Evolutionary conservation across 225 moss, liverwort and hornwort species (phyloP).

Genomic region (Sphagnum contortum): DNA sequence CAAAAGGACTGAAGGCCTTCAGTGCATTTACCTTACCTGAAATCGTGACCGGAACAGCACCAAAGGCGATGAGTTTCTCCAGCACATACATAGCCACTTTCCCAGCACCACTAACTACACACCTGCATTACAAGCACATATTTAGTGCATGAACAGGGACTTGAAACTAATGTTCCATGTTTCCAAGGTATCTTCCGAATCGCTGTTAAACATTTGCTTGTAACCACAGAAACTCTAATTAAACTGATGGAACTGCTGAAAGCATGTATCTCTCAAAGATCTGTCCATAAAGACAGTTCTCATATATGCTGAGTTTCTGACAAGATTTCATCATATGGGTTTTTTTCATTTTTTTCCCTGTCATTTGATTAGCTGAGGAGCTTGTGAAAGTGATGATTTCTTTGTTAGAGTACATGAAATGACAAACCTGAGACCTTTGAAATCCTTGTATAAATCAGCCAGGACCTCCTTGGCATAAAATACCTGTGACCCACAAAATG

Average conservation of each 20-base stretch:
- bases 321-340: no score
- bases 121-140: slow-evolving; percentile 26
- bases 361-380: no score
- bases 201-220: no score
- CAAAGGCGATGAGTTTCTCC: slow-evolving; percentile 89
- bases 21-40: slow-evolving; percentile 38
- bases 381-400: no score
- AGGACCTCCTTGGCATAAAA: slow-evolving; percentile 95
- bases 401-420: neutral
- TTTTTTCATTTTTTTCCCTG: no score
- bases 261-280: no score
- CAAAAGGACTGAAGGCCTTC: no score
- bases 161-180: neutral
- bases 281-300: no score
- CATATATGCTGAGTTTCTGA: no score
- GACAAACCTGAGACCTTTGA: slow-evolving; percentile 86
- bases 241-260: no score
- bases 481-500: slow-evolving; percentile 30
- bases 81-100: slow-evolving; percentile 93
- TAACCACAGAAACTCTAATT: no score
- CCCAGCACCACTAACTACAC: slow-evolving; percentile 94
- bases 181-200: no score
- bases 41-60: slow-evolving; percentile 74
- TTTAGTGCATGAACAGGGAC: neutral
- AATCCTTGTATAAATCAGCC: slow-evolving; percentile 82